Percentiles rank a stretch among this genome's conserved stretches.
Evolutionary conservation across 257 asterid genomes (phyloP).

Genomic region (Penstemon eatonii): DNA sequence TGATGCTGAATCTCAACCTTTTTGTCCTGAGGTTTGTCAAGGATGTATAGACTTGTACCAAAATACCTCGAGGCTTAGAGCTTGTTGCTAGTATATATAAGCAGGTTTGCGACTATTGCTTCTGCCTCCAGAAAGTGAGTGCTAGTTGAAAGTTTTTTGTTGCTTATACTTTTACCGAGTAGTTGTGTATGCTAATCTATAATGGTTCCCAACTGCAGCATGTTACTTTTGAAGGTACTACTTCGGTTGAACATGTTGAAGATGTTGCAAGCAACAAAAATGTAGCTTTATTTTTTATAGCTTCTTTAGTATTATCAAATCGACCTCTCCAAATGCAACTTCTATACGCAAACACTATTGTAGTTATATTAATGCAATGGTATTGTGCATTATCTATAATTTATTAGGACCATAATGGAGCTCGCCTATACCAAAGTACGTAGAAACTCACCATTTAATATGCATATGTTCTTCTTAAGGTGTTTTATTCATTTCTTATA

Average conservation of each 20-base stretch:
- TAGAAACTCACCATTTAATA: neutral
- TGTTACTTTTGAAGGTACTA: constrained; percentile 60
- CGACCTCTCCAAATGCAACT: constrained; percentile 4
- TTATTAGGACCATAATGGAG: neutral
- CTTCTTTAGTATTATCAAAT: constrained; percentile 8
- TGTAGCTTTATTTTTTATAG: constrained; percentile 28
- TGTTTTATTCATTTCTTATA: neutral
- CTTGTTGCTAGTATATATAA: constrained; percentile 68
- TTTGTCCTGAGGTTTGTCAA: constrained; percentile 44
- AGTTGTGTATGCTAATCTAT: neutral
- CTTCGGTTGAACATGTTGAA: constrained; percentile 58
- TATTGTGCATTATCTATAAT: constrained; percentile 15
- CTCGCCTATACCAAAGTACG: neutral
- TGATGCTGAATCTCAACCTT: constrained; percentile 21
- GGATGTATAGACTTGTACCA: constrained; percentile 63
- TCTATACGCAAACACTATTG: neutral
- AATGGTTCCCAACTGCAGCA: constrained; percentile 42
- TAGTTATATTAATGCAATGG: neutral
- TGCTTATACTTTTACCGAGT: constrained; percentile 12
- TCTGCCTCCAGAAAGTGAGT: constrained; percentile 5
- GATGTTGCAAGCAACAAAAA: constrained; percentile 60
- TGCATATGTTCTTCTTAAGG: neutral
- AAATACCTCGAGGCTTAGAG: constrained; percentile 58
- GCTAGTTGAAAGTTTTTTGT: constrained; percentile 13
- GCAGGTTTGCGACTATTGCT: constrained; percentile 57